Base-by-base conservation (phyloP, 495 filamentous ascomycete species). In the Podospora bellae-mahoneyi region DNA sequence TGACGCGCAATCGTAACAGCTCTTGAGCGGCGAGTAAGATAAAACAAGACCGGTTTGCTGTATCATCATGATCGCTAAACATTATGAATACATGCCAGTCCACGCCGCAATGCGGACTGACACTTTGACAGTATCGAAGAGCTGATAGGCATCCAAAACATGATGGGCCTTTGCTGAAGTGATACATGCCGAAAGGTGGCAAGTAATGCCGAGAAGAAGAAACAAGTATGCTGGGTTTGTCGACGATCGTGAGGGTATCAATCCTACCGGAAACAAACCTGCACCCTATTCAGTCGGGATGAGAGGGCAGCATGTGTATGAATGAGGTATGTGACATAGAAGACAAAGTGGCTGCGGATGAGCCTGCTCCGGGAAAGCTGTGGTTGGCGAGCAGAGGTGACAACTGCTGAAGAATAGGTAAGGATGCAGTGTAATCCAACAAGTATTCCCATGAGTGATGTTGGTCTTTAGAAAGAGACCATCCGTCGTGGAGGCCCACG, bases 401-500 rank as follows among this genome's bases (percentile, higher is more conserved):
- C 55, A 4, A 58, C 55, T 58, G 5, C 2, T 48, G 55, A 58
- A 20, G 23, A 2, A 4, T 9, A 20, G 55, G 13, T 58, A 58
- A 16, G 56, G 3, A 27, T 20, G n/a, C 20, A 58, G 23, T 61
- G 20, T 61, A 61, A 30, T 61, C 59, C 59, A n/a, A 61, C 59
- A 61, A 18, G 13, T 4, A 15, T 56, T 23, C 9, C 9, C 13
- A 15, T 27, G 39, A 15, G 23, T 2, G 32, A 10, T 23, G 19
- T 4, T 4, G 15, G 9, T 58, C 19, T 72, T 79, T 78, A 92
- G 75, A 90, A 91, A 5, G 90, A 91, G 68, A 87, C 88, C 88
- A 92, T 90, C 39, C 90, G 89, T 70, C 90, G 85, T 59, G 86
- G 84, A 66, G 84, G 82, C 30, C 82, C 80, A 62, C 89, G 86